Percentiles rank a stretch among this genome's conserved stretches.
phyloP scores from a whole-genome alignment of 2,329 filamentous ascomycete species.

The Monilinia laxa region DNA sequence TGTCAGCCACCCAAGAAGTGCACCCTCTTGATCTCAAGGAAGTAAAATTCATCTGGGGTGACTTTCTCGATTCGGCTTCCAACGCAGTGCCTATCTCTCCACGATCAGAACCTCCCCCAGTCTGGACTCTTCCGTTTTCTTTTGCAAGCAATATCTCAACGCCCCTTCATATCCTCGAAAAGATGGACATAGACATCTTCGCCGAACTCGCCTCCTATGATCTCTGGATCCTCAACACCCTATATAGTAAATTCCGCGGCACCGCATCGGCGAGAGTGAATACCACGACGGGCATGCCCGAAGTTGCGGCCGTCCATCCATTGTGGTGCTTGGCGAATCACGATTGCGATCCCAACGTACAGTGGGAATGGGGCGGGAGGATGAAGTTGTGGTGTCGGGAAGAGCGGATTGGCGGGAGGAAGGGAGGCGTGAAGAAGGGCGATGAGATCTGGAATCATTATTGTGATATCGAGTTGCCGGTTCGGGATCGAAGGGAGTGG shows the following conservation, averaged over 20 bases:
- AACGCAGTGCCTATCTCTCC: slow-evolving; percentile 56
- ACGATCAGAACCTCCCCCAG: slow-evolving; percentile 56
- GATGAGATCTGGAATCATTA: slow-evolving; percentile 94
- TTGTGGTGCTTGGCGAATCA: slow-evolving; percentile 97
- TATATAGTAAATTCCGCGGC: slow-evolving; percentile 90
- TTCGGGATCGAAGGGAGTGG: slow-evolving; percentile 84
- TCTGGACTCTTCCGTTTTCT: slow-evolving; percentile 73
- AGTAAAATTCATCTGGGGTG: slow-evolving; percentile 69
- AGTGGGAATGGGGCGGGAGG: slow-evolving; percentile 85
- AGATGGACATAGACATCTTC: slow-evolving; percentile 81
- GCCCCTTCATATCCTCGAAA: slow-evolving; percentile 75
- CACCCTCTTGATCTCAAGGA: slow-evolving; percentile 65
- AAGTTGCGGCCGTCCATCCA: slow-evolving; percentile 90
- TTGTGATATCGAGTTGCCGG: slow-evolving; percentile 77
- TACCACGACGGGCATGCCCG: slow-evolving; percentile 74
- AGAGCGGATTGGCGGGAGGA: slow-evolving; percentile 53
- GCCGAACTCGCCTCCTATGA: slow-evolving; percentile 59
- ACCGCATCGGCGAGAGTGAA: slow-evolving; percentile 85
- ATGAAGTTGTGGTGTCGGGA: slow-evolving; percentile 69
- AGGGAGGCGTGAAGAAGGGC: slow-evolving; percentile 68
- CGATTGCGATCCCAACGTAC: slow-evolving; percentile 90
- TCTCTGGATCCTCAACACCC: slow-evolving; percentile 83
- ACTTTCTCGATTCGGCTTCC: slow-evolving; percentile 55
- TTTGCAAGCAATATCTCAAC: slow-evolving; percentile 73
- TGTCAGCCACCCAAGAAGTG: slow-evolving; percentile 58